Evolutionary conservation across 1,284 basidiomycete species (phyloP), one percentile per base, ranked within the genome.

Genomic region (Microbotryum intermedium): DNA sequence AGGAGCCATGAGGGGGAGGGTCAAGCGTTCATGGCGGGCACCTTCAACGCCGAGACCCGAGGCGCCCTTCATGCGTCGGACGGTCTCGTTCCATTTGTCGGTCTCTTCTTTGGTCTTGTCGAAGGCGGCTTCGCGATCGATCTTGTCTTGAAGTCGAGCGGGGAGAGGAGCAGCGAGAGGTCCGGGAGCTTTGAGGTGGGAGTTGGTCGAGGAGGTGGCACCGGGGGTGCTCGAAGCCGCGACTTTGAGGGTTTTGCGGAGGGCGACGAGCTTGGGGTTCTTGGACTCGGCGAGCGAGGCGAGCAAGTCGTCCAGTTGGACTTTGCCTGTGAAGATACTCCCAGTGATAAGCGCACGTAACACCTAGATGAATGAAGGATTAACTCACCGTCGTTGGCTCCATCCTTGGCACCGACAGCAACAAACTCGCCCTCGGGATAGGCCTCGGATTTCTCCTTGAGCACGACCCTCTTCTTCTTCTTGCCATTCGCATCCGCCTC

Each of bases 51-150:
- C 59, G 6, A 58, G 49, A 18, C 67, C 68, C 25, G 64, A 62
- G 45, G 61, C 58, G 18, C 70, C 70, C 85, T 90, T 18, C 87
- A 89, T n/a, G 29, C 83, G 80, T 74, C 87, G 87, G 85, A 95
- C 97, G 3, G 90, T 88, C 10, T 84, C 84, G 50, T 84, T 84
- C 94, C 94, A 98, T 76, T 94, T 95, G 67, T 89, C 84, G 3
- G 94, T 87, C 74, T 97, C 93, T 67, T 84, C 82, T 72, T 90
- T 90, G 4, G 92, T 95, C 74, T 87, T 82, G 70, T 92, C 88
- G 74, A 97, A 97, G 0, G 94, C 95, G 4, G 91, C 94, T 72
- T 91, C 84, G 49, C 94, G 84, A 70, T 97, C 92, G 1, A 97
- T 76, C 50, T 88, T 84, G 65, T 97, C 92, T 73, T 97, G 90